phyloP scores from a whole-genome alignment of 2,329 filamentous ascomycete species.

The Colletotrichum sp. region DNA sequence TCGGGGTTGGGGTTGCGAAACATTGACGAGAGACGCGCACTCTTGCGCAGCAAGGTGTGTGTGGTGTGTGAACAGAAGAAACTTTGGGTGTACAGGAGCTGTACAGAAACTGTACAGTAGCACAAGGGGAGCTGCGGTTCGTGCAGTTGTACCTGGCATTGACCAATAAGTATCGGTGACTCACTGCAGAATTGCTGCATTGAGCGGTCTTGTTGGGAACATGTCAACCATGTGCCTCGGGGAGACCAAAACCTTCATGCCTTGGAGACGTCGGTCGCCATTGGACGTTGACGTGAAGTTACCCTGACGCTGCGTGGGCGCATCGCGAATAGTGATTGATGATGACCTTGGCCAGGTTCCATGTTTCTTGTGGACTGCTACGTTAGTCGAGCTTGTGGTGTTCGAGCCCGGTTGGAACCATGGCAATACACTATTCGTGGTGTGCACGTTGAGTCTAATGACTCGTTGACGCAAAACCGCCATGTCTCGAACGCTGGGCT shows the following conservation, averaged over 20 bases:
- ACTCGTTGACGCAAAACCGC: conserved; percentile 5
- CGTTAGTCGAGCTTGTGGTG: not conserved
- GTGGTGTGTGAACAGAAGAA: not conserved
- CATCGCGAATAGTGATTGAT: not conserved
- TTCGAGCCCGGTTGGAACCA: not conserved
- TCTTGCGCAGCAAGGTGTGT: not conserved
- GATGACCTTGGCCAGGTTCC: not conserved
- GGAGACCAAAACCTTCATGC: not conserved
- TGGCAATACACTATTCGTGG: not conserved
- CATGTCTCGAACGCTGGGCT: conserved; percentile 3
- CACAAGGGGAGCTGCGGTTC: not conserved
- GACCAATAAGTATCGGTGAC: not conserved
- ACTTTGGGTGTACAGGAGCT: not conserved
- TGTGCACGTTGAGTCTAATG: not conserved
- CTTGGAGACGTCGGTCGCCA: not conserved
- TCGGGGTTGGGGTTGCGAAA: conserved; percentile 11
- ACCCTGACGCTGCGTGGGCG: not conserved
- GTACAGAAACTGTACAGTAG: not conserved
- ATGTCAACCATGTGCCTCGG: not conserved
- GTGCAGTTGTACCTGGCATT: not conserved
- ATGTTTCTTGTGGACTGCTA: not conserved
- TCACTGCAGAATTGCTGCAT: not conserved
- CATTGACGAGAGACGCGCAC: not conserved
- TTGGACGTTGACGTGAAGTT: not conserved
- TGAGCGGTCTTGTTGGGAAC: not conserved